Conservation (phyloP, 441 rosid genomes). For the Breynia disticha region DNA sequence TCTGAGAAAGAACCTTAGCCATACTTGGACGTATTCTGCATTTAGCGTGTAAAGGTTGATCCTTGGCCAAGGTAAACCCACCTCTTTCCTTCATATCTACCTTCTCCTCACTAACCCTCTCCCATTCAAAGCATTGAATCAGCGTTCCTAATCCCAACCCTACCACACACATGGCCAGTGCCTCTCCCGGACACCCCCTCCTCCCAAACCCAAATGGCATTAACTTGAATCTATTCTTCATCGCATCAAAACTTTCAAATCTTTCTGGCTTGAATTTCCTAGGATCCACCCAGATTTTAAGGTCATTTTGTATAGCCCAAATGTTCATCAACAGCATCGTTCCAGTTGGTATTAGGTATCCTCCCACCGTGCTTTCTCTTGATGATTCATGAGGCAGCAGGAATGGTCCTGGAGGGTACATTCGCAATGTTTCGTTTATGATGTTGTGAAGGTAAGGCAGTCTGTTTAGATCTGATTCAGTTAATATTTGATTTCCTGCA, state of each 20-base stretch:
- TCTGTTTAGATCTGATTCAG: conserved; percentile 18
- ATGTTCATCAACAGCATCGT: conserved; percentile 5
- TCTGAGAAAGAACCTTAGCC: background rate
- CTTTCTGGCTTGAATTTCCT: conserved; percentile 2
- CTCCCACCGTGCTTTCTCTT: background rate
- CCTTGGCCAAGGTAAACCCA: background rate
- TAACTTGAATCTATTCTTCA: background rate
- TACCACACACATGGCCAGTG: background rate
- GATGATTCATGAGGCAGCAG: conserved; percentile 8
- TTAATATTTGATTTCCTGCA: conserved; percentile 16
- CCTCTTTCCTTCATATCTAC: background rate
- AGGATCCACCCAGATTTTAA: background rate
- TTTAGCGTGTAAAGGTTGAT: background rate
- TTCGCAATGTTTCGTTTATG: conserved; percentile 19
- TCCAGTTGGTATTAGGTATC: background rate
- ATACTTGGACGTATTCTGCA: background rate
- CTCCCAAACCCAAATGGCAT: conserved; percentile 5
- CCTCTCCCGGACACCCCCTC: background rate
- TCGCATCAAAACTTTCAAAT: conserved; percentile 2
- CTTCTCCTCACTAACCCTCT: background rate
- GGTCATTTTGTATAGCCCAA: conserved; percentile 2
- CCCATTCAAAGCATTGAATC: background rate
- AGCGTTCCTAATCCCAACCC: background rate
- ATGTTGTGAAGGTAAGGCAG: conserved; percentile 20
- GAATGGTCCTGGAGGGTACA: conserved; percentile 17